phyloP scores from a whole-genome alignment of 1,284 basidiomycete genomes.

The Trichosporon ovoides region DNA sequence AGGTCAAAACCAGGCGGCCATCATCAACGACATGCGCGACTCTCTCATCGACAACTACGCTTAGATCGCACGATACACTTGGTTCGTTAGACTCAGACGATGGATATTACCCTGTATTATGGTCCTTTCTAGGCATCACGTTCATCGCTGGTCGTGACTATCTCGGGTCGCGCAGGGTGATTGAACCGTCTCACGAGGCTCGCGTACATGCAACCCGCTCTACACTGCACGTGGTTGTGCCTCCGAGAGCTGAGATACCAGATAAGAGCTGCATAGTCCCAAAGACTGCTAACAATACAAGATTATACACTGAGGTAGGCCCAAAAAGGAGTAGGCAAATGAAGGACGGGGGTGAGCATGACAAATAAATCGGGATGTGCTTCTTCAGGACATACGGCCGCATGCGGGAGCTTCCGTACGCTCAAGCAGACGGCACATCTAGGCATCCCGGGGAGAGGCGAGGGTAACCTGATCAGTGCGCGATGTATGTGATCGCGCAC shows the following conservation, averaged over 20 bases:
- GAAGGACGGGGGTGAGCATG: background rate
- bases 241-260: background rate
- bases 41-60: conserved; percentile 91
- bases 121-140: background rate
- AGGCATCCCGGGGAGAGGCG: no score
- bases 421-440: no score
- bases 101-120: conserved; percentile 7
- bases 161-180: no score
- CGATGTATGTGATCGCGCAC: no score
- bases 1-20: conserved; percentile 76
- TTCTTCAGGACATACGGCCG: background rate
- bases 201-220: no score
- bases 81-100: background rate
- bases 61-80: conserved; percentile 44
- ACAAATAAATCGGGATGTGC: background rate
- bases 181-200: no score
- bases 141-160: no score
- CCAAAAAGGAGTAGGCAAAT: background rate
- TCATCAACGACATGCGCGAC: conserved; percentile 91
- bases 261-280: background rate
- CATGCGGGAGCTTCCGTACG: no score
- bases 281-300: background rate
- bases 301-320: background rate
- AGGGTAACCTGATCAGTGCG: no score
- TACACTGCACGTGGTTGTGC: no score